phyloP scores from a whole-genome alignment of 177 flowering plant species.

The Vitis hybrid region DNA sequence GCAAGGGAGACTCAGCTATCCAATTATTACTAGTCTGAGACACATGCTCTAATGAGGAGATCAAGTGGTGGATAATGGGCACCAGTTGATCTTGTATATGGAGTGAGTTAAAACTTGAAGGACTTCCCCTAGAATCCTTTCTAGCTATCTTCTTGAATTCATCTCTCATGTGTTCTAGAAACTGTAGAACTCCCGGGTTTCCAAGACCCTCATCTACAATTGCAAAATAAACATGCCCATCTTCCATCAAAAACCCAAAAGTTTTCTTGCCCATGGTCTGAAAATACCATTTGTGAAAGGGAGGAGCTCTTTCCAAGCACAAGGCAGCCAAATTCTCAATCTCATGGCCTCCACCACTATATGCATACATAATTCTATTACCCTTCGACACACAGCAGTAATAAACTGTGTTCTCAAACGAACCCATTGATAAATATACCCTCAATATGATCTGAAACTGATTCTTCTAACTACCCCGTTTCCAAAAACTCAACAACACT shows the following conservation, averaged over 20 bases:
- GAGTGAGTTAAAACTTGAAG: constrained; percentile 29
- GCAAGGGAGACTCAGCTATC: constrained; percentile 16
- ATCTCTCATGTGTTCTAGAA: constrained; percentile 55
- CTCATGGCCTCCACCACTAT: constrained; percentile 46
- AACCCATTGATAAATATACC: constrained; percentile 30
- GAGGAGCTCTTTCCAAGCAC: constrained; percentile 57
- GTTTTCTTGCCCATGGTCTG: constrained; percentile 48
- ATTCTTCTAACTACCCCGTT: neutral
- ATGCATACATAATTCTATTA: constrained; percentile 35
- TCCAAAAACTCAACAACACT: no score
- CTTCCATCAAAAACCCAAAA: constrained; percentile 63
- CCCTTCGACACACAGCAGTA: constrained; percentile 59
- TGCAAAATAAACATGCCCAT: constrained; percentile 54
- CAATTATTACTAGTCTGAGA: constrained; percentile 23
- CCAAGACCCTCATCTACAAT: constrained; percentile 51
- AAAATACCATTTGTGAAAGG: constrained; percentile 59
- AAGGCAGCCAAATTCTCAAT: constrained; percentile 49
- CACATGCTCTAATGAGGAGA: constrained; percentile 49
- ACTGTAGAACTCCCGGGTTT: constrained; percentile 35
- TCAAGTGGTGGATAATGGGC: constrained; percentile 46
- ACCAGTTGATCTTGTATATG: constrained; percentile 52
- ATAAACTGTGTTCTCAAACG: constrained; percentile 35
- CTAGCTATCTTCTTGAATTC: constrained; percentile 51
- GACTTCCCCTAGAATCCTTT: constrained; percentile 35
- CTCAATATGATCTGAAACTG: neutral